Evolutionary conservation across 179 eudicot genomes (phyloP).

Genomic region (Nepenthes alata): DNA sequence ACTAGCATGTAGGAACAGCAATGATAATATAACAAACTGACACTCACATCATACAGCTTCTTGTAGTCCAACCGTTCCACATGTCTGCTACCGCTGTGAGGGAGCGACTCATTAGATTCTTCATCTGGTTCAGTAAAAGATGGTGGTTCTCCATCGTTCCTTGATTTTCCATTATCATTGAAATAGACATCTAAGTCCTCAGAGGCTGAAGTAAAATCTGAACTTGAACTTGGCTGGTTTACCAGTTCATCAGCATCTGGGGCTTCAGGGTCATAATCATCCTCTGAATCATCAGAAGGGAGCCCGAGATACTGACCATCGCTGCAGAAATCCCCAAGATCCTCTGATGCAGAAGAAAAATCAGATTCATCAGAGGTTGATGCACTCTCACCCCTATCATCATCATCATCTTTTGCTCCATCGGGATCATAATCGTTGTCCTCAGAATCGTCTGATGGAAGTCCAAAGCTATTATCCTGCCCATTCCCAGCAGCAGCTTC

Average conservation of each 20-base stretch:
- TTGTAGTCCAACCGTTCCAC: slow-evolving; percentile 82
- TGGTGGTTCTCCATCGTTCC: slow-evolving; percentile 13
- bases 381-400: slow-evolving; percentile 26
- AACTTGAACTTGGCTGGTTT: slow-evolving; percentile 51
- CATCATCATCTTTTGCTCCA: slow-evolving; percentile 28
- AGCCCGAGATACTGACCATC: slow-evolving; percentile 41
- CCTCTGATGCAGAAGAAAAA: slow-evolving; percentile 56
- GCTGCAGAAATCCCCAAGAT: slow-evolving; percentile 27
- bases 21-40: slow-evolving; percentile 3
- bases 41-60: slow-evolving; percentile 86
- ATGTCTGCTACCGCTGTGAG: slow-evolving; percentile 38
- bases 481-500: slow-evolving; percentile 47
- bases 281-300: slow-evolving; percentile 91
- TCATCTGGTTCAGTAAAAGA: slow-evolving; percentile 27
- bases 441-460: slow-evolving; percentile 90
- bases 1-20: no score
- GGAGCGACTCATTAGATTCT: slow-evolving; percentile 24
- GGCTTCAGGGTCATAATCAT: slow-evolving; percentile 70
- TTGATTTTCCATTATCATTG: slow-evolving; percentile 18
- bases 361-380: slow-evolving; percentile 60
- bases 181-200: slow-evolving; percentile 52
- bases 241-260: slow-evolving; percentile 32
- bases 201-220: slow-evolving; percentile 87
- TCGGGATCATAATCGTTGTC: slow-evolving; percentile 86
- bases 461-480: slow-evolving; percentile 42